These are phyloP conservation scores for Delonix regia DNA, from an alignment of 306 rosid species.

Conservation along the genomic window DNA sequence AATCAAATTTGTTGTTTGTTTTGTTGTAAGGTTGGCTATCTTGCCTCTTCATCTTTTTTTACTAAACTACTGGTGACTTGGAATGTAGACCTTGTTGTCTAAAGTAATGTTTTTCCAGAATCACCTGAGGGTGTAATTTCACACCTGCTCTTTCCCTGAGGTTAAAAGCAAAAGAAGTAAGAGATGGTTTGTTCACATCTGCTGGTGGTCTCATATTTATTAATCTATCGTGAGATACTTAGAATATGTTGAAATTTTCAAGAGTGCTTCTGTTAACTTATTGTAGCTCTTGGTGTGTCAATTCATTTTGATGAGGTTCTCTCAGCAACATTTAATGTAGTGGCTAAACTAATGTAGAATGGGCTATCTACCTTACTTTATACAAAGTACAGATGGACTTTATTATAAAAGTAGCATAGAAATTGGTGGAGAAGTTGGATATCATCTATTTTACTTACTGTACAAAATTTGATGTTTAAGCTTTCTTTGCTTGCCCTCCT, in stretches of 20 bases:
- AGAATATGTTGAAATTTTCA: not conserved
- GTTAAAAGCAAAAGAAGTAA: not conserved
- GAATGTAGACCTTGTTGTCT: not conserved
- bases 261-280: not conserved
- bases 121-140: not conserved
- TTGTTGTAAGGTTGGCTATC: not conserved
- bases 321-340: not conserved
- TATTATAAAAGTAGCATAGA: not conserved
- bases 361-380: not conserved
- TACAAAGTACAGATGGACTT: not conserved
- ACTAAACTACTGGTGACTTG: not conserved
- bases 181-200: not conserved
- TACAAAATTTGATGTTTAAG: constrained; percentile 8
- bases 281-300: not conserved
- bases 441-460: not conserved
- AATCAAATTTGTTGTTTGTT: not conserved
- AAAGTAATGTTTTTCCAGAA: not conserved
- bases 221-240: not conserved
- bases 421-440: not conserved
- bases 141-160: not conserved
- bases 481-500: not conserved
- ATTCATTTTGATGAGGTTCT: not conserved
- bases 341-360: not conserved
- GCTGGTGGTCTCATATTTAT: not conserved
- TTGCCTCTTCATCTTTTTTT: not conserved